Conservation (phyloP, 192 early-diverging fungal genomes). For the Umbelopsis isabellina region DNA sequence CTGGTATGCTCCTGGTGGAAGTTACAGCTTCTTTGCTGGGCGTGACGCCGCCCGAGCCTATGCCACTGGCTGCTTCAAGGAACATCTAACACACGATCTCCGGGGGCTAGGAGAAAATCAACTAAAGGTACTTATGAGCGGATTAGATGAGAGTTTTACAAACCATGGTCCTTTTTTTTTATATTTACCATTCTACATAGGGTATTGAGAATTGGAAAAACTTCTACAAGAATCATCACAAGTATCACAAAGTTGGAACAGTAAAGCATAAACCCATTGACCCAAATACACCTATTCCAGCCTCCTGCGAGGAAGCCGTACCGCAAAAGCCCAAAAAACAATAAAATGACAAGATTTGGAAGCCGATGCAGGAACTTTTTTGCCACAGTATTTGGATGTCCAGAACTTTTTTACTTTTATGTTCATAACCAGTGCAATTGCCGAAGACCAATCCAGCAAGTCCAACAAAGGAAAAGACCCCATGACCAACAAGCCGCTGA, state of each 20-base stretch:
- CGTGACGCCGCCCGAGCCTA: conserved; percentile 93
- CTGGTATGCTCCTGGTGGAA: conserved; percentile 81
- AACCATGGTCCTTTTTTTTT: too few species aligned
- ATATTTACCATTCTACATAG: conserved; percentile 37
- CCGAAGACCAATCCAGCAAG: conserved; percentile 7
- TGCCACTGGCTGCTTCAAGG: conserved; percentile 92
- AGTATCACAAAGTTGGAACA: conserved; percentile 84
- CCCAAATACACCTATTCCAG: conserved; percentile 79
- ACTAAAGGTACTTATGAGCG: conserved; percentile 58
- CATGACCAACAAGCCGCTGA: not conserved
- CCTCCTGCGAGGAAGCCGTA: conserved; percentile 66
- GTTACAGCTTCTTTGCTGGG: conserved; percentile 90
- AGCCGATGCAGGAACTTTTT: not conserved
- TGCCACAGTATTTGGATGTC: too few species aligned
- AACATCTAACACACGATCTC: conserved; percentile 92
- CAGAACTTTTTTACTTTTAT: too few species aligned
- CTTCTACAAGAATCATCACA: conserved; percentile 87
- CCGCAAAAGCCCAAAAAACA: conserved; percentile 45
- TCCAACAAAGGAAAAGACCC: not conserved
- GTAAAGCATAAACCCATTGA: conserved; percentile 85
- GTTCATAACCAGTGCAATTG: not conserved
- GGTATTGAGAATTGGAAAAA: conserved; percentile 78
- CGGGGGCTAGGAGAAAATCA: conserved; percentile 79
- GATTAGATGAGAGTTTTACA: too few species aligned
- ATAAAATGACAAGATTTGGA: not conserved